These are phyloP conservation scores for Candida sp. DNA, from an alignment of 1,139 yeast species.

Conservation along the genomic window DNA sequence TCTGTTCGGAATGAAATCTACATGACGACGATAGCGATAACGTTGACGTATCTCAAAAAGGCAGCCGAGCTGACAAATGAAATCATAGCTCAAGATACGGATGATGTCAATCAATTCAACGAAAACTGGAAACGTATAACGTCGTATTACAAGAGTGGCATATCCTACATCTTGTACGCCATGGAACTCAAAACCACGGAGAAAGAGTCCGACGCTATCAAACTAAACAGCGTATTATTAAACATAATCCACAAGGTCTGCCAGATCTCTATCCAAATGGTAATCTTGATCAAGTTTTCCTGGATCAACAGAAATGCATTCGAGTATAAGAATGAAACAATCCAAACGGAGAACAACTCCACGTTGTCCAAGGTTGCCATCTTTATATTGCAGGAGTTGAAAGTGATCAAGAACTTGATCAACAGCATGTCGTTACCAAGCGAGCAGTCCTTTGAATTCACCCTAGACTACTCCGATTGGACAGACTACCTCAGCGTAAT, in stretches of 20 bases:
- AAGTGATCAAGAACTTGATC: slow-evolving; percentile 21
- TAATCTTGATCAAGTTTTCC: slow-evolving; percentile 42
- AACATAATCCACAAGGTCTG: slow-evolving; percentile 27
- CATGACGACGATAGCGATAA: slow-evolving; percentile 24
- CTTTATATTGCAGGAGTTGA: slow-evolving; percentile 38
- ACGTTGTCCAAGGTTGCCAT: slow-evolving; percentile 48
- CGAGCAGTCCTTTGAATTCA: background rate
- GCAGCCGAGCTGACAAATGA: slow-evolving; percentile 44
- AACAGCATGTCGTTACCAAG: slow-evolving; percentile 12
- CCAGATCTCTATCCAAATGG: slow-evolving; percentile 41
- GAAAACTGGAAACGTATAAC: slow-evolving; percentile 45
- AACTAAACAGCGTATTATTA: slow-evolving; percentile 9
- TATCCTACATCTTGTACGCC: slow-evolving; percentile 33
- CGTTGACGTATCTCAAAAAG: slow-evolving; percentile 34
- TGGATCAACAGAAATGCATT: slow-evolving; percentile 42
- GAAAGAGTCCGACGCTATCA: background rate
- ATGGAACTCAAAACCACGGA: background rate
- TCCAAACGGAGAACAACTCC: slow-evolving; percentile 40
- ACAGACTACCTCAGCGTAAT: slow-evolving; percentile 33
- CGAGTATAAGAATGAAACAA: slow-evolving; percentile 26
- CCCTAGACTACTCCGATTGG: slow-evolving; percentile 33
- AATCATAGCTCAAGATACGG: slow-evolving; percentile 28
- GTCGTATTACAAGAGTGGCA: slow-evolving; percentile 34
- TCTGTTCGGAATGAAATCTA: slow-evolving; percentile 34
- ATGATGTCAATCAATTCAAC: slow-evolving; percentile 12